Conservation (phyloP, 2,329 filamentous ascomycete species). For the Cryphonectria japonica region DNA sequence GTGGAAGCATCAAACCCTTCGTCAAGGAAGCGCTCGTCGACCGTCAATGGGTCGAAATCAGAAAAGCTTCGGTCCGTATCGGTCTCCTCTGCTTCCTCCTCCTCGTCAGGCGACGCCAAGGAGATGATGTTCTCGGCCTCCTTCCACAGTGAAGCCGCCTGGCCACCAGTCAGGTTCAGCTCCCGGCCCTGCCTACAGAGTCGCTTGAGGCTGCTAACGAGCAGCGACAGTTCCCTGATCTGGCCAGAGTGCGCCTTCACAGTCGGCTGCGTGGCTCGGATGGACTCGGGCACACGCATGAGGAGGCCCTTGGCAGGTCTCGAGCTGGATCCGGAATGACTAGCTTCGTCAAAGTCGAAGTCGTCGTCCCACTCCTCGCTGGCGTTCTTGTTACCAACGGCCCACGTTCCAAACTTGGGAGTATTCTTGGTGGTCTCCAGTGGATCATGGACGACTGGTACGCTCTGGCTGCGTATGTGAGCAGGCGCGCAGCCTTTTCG, state of each 20-base stretch:
- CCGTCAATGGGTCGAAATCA: slow-evolving; percentile 45
- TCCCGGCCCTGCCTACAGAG: slow-evolving; percentile 71
- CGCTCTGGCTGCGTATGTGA: slow-evolving; percentile 80
- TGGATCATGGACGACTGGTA: slow-evolving; percentile 67
- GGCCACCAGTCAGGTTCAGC: slow-evolving; percentile 66
- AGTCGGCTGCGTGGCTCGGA: slow-evolving; percentile 79
- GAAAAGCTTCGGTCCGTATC: slow-evolving; percentile 40
- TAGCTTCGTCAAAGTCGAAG: slow-evolving; percentile 70
- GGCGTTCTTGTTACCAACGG: slow-evolving; percentile 74
- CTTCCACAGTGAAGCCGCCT: slow-evolving; percentile 68
- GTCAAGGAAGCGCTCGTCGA: slow-evolving; percentile 51
- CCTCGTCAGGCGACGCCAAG: slow-evolving; percentile 72
- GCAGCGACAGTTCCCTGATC: slow-evolving; percentile 76
- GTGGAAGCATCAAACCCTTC: slow-evolving; percentile 52
- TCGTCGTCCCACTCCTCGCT: slow-evolving; percentile 92
- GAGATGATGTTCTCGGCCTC: slow-evolving; percentile 88
- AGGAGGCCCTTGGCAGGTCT: slow-evolving; percentile 42
- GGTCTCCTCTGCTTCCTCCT: slow-evolving; percentile 51
- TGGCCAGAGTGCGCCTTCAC: slow-evolving; percentile 85
- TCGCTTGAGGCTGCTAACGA: slow-evolving; percentile 83
- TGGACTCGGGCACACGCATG: slow-evolving; percentile 78
- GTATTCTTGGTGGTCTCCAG: slow-evolving; percentile 58
- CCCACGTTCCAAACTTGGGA: slow-evolving; percentile 81
- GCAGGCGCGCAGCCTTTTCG: slow-evolving; percentile 70
- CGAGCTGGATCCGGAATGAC: slow-evolving; percentile 38